Conservation (phyloP, 2,329 filamentous ascomycete species). For the Sporothrix humicola region DNA sequence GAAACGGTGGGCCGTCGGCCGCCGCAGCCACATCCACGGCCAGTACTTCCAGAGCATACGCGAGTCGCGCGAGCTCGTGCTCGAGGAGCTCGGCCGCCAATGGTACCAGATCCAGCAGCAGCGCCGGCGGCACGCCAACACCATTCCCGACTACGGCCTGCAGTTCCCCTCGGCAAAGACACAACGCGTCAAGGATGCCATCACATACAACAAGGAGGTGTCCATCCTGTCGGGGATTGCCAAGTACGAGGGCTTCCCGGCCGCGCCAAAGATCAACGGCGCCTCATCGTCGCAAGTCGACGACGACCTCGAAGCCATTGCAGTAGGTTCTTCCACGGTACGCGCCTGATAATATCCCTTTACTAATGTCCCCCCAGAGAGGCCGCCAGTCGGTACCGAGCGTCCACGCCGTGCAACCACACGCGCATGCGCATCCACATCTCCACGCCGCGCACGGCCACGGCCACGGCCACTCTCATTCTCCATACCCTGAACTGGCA, state of each 20-base stretch:
- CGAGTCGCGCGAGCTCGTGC: slow-evolving; percentile 77
- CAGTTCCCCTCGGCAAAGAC: slow-evolving; percentile 77
- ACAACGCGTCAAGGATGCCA: slow-evolving; percentile 81
- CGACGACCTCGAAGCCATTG: slow-evolving; percentile 87
- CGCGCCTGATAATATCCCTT: not conserved
- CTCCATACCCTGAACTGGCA: slow-evolving; percentile 21
- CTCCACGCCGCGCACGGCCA: slow-evolving; percentile 42
- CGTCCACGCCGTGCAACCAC: slow-evolving; percentile 13
- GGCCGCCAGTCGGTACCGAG: not conserved
- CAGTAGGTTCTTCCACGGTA: slow-evolving; percentile 63
- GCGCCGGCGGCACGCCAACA: slow-evolving; percentile 70
- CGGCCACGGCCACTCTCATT: slow-evolving; percentile 23
- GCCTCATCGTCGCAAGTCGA: slow-evolving; percentile 77
- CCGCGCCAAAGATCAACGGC: slow-evolving; percentile 81
- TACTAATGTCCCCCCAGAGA: slow-evolving; percentile 3
- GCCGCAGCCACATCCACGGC: slow-evolving; percentile 82
- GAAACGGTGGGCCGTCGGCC: slow-evolving; percentile 75
- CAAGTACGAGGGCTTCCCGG: slow-evolving; percentile 95
- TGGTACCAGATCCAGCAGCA: slow-evolving; percentile 94
- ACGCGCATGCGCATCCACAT: not conserved
- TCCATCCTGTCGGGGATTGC: slow-evolving; percentile 88
- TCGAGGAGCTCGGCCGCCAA: slow-evolving; percentile 82
- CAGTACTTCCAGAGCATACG: slow-evolving; percentile 89
- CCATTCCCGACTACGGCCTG: slow-evolving; percentile 80
- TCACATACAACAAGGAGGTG: slow-evolving; percentile 93